Percentiles rank a stretch among this genome's conserved stretches.
Evolutionary conservation across 345 rosid genomes (phyloP).

Genomic region (Eucalyptus polybractea): DNA sequence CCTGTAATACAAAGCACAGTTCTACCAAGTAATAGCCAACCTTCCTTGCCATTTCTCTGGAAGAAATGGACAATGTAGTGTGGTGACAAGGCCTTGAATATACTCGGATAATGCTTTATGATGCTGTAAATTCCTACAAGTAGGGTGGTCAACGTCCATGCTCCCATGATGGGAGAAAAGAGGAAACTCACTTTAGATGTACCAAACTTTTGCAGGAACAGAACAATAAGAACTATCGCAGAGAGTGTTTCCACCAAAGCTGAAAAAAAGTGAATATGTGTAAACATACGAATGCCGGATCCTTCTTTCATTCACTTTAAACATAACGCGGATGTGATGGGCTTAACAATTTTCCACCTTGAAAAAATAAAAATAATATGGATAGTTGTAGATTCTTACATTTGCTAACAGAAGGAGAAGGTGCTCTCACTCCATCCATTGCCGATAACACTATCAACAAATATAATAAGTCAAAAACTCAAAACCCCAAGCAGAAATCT

Average conservation of each 20-base stretch:
- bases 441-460: slow-evolving; percentile 47
- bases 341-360: background rate
- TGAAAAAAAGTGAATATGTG: slow-evolving; percentile 11
- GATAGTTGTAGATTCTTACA: slow-evolving; percentile 17
- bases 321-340: background rate
- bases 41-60: slow-evolving; percentile 49
- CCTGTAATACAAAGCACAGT: slow-evolving; percentile 84
- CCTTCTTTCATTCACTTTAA: background rate
- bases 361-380: background rate
- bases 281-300: background rate
- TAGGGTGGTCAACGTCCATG: slow-evolving; percentile 77
- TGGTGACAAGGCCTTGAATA: slow-evolving; percentile 79
- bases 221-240: slow-evolving; percentile 45
- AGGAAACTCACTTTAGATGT: slow-evolving; percentile 81
- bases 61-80: slow-evolving; percentile 53
- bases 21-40: slow-evolving; percentile 79
- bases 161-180: slow-evolving; percentile 74
- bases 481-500: background rate
- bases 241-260: slow-evolving; percentile 72
- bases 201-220: slow-evolving; percentile 77
- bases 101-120: slow-evolving; percentile 45
- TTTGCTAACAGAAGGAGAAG: slow-evolving; percentile 42
- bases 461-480: background rate
- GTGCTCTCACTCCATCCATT: slow-evolving; percentile 49
- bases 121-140: slow-evolving; percentile 71